Evolutionary conservation across 2,329 filamentous ascomycete genomes (phyloP), one percentile per base, ranked within the genome.

Genomic region (Nigrograna mackinnonii): DNA sequence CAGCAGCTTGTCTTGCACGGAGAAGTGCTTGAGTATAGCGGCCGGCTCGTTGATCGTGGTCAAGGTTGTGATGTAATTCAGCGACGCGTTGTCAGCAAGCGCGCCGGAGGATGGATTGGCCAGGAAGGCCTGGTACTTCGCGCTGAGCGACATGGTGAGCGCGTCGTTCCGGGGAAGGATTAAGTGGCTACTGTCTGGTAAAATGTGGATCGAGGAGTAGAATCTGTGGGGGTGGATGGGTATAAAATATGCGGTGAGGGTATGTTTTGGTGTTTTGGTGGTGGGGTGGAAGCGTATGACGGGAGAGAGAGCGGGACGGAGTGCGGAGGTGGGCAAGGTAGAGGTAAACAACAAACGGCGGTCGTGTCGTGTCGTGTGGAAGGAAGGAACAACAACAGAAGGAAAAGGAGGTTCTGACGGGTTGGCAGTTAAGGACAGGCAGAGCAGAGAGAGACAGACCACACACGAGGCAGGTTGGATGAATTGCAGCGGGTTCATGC

Each of bases 61-160:
- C 11, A 91, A 86, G 6, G 92, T 96, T 42, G 91, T 90, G 68
- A 97, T 86, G 76, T 97, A 99, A 76, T 92, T 84, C 55, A 79
- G 64, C 11, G 70, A 65, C 35, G 75, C 74, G 51, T 71, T 66
- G 41, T 67, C 66, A 35, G 74, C 68, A 34, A 79, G 69, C 30
- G 66, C 68, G 35, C 62, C 65, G 36, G 67, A 54, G 42, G 62
- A 69, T 14, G 75, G 76, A 39, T 61, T 65, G 44, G 66, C 67
- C 41, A 78, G 62, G 55, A 76, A 79, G 5, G 62, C 57, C 48
- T 71, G 55, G 58, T 78, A 79, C 33, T 56, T 60, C 50, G 61
- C 60, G 44, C 47, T 50, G 46, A 67, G 60, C 47, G 70, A 62
- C 60, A 72, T 75, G 56, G 24, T 28, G 24, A n/a, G 24, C 9